Evolutionary conservation across 345 rosid species (phyloP), one percentile per base, ranked within the genome.

Genomic region (Dimocarpus longan): DNA sequence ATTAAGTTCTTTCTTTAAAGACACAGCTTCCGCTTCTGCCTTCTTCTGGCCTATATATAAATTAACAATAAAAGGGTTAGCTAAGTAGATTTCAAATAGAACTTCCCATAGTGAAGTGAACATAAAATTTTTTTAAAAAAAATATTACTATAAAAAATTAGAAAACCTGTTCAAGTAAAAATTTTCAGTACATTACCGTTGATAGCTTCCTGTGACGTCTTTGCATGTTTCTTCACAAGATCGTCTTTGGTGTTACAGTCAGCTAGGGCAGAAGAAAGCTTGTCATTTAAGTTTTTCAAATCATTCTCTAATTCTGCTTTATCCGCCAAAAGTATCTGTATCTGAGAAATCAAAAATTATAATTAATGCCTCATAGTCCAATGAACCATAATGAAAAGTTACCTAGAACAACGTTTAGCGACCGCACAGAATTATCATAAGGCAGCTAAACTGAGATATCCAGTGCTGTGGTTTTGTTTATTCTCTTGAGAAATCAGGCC

Each of bases 261-360:
- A 3, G 87, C 81, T 67, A 88, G 79, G 39, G 78, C 91, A 46
- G 85, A 87, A 81, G 83, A 82, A 82, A 93, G 95, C 87, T 89
- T 91, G 42, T 85, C 89, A 16, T 68, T 84, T 71, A 90, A 76
- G 82, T 18, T 77, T 72, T 81, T 87, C 78, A 90, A 62, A 48
- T 85, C 83, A 71, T 83, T 90, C 84, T 93, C 97, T 81, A 89
- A 66, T 80, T 88, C 94, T 37, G 80, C 87, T 81, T 86, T 89
- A 15, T 86, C 91, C 24, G 74, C 86, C 50, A 82, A 70, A 80
- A 86, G 85, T 74, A 78, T 85, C 78, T 89, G 91, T 77, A 80
- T 76, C 88, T 91, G 82, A 6, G 28, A 22, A 73, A 80, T 60
- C 42, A 79, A 80, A 8, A 50, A 50, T 8, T 43, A 43, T 13